These are phyloP conservation scores for Dothideomycetes sp. DNA, from an alignment of 2,329 filamentous ascomycete species.

Conservation along the genomic window DNA sequence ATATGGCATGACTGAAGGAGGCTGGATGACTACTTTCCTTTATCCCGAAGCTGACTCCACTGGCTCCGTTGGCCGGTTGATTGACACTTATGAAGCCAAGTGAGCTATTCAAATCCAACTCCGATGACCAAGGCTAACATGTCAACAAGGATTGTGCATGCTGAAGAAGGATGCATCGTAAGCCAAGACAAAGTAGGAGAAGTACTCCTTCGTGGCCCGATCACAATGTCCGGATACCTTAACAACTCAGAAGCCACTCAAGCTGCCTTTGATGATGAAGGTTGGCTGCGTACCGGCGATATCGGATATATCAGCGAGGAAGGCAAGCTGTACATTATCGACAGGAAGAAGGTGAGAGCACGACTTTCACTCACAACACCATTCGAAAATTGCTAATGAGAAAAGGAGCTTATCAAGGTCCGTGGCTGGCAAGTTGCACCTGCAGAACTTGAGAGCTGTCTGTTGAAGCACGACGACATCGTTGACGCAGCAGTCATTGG, in stretches of 20 bases:
- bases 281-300: slow-evolving; percentile 27
- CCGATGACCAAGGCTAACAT: slow-evolving; percentile 18
- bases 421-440: slow-evolving; percentile 24
- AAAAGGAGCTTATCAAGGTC: slow-evolving; percentile 25
- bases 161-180: slow-evolving; percentile 20
- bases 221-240: slow-evolving; percentile 31
- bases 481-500: slow-evolving; percentile 18
- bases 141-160: slow-evolving; percentile 14
- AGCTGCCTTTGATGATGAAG: slow-evolving; percentile 11
- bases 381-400: background rate
- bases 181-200: slow-evolving; percentile 26
- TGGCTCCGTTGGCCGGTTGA: slow-evolving; percentile 36
- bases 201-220: slow-evolving; percentile 26
- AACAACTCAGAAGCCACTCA: slow-evolving; percentile 18
- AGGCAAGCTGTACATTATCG: slow-evolving; percentile 21
- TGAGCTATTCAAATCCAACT: background rate
- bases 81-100: slow-evolving; percentile 28
- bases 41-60: slow-evolving; percentile 28
- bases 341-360: slow-evolving; percentile 12
- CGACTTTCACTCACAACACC: background rate
- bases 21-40: slow-evolving; percentile 33
- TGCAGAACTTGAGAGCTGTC: slow-evolving; percentile 20
- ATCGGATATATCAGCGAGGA: slow-evolving; percentile 18
- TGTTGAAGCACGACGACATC: slow-evolving; percentile 16
- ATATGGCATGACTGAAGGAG: slow-evolving; percentile 44